Percentiles rank a stretch among this genome's conserved stretches.
These are phyloP conservation scores for Garcia nutans DNA, from an alignment of 345 rosid species.

Conservation along the genomic window DNA sequence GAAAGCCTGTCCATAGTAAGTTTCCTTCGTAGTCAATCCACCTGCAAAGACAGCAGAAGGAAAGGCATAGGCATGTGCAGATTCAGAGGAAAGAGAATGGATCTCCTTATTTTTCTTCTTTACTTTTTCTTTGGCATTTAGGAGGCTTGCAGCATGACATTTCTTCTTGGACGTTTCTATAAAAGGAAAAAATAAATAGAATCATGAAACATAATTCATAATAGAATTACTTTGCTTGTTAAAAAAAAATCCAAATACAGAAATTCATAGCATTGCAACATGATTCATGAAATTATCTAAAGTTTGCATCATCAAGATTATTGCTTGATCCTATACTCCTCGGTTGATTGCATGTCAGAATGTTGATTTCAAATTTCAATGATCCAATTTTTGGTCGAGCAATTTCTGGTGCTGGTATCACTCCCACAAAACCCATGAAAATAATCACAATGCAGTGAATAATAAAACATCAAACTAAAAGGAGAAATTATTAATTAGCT, in stretches of 20 bases:
- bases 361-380: background rate
- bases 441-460: background rate
- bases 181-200: background rate
- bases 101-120: background rate
- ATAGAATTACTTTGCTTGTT: background rate
- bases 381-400: background rate
- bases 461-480: too few relatives aligned
- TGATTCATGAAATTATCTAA: background rate
- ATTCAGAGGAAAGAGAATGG: background rate
- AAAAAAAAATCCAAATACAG: too few relatives aligned
- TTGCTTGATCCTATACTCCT: too few relatives aligned
- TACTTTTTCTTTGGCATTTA: background rate
- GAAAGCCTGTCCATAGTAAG: constrained; percentile 18
- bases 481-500: too few relatives aligned
- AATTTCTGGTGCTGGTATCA: too few relatives aligned
- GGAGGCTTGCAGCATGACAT: background rate
- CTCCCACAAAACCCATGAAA: background rate
- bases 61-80: constrained; percentile 9
- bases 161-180: background rate
- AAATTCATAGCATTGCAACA: too few relatives aligned
- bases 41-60: constrained; percentile 8
- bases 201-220: background rate
- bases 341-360: background rate
- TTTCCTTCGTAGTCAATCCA: constrained; percentile 10
- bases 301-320: background rate